phyloP scores from a whole-genome alignment of 2,329 filamentous ascomycete species.

The Zasmidium cellare region DNA sequence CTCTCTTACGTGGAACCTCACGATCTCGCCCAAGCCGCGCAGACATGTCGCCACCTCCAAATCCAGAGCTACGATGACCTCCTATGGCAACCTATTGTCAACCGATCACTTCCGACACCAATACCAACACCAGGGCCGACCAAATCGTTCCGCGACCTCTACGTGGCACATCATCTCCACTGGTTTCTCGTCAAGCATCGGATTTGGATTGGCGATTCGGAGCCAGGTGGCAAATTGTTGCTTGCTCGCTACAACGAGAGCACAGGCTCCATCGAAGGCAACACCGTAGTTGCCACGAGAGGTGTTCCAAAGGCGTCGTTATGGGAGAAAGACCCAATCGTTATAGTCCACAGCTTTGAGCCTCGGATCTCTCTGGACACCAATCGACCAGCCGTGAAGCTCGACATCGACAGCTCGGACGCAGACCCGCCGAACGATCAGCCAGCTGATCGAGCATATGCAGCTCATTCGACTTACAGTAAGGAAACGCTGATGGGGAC shows the following conservation, averaged over 20 bases:
- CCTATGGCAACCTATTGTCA: slow-evolving; percentile 71
- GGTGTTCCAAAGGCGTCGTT: slow-evolving; percentile 55
- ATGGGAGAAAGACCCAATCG: slow-evolving; percentile 66
- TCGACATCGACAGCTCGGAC: slow-evolving; percentile 35
- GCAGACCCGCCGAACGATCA: slow-evolving; percentile 21
- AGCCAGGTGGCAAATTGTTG: slow-evolving; percentile 72
- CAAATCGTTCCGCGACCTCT: slow-evolving; percentile 68
- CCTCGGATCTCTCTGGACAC: slow-evolving; percentile 71
- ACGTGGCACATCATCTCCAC: slow-evolving; percentile 70
- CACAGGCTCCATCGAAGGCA: slow-evolving; percentile 76
- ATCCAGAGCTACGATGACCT: slow-evolving; percentile 64
- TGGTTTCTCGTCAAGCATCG: slow-evolving; percentile 83
- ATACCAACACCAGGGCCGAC: slow-evolving; percentile 60
- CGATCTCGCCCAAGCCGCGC: slow-evolving; percentile 62
- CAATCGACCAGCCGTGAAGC: slow-evolving; percentile 64
- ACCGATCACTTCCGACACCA: slow-evolving; percentile 63
- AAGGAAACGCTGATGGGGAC: slow-evolving; percentile 55
- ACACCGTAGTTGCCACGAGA: slow-evolving; percentile 69
- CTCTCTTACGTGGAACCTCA: slow-evolving; percentile 64
- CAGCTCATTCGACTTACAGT: slow-evolving; percentile 38
- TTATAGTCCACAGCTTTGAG: slow-evolving; percentile 71
- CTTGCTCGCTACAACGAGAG: slow-evolving; percentile 73
- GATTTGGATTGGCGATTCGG: slow-evolving; percentile 80
- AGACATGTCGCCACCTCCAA: slow-evolving; percentile 62
- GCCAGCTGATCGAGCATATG: slow-evolving; percentile 18